phyloP scores from a whole-genome alignment of 73 alveolate genomes.

The Paramecium bursaria region DNA sequence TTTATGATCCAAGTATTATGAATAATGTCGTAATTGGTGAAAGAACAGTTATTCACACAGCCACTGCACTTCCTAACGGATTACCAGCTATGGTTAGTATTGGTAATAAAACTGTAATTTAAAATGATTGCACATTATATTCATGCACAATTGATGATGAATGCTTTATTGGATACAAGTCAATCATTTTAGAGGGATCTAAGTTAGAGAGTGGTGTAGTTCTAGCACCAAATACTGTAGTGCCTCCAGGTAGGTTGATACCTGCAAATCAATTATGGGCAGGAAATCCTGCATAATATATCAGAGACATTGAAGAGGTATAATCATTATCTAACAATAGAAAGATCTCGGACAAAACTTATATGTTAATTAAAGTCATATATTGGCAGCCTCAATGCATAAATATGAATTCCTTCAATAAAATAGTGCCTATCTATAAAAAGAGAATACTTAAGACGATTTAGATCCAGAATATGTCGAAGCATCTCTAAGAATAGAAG shows the following conservation, averaged over 20 bases:
- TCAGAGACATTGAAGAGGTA: constrained; percentile 72
- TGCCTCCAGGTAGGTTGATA: constrained; percentile 91
- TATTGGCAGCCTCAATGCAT: constrained; percentile 38
- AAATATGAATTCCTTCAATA: constrained; percentile 67
- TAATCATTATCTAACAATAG: neutral
- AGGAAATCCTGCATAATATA: constrained; percentile 85
- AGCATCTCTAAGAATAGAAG: neutral
- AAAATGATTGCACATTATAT: constrained; percentile 78
- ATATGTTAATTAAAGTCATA: constrained; percentile 26
- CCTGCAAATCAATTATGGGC: constrained; percentile 91
- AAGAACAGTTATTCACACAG: constrained; percentile 82
- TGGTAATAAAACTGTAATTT: constrained; percentile 78
- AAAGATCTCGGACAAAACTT: constrained; percentile 33
- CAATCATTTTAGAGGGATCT: constrained; percentile 87
- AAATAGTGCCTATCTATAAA: constrained; percentile 67
- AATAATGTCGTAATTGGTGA: constrained; percentile 83
- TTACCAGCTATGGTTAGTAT: constrained; percentile 74
- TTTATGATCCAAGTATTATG: constrained; percentile 41
- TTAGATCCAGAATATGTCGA: constrained; percentile 56
- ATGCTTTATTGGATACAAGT: constrained; percentile 77
- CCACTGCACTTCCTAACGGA: constrained; percentile 86
- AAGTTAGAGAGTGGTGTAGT: constrained; percentile 87
- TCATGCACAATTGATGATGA: constrained; percentile 85
- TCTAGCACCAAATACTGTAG: constrained; percentile 85
- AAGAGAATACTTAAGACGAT: constrained; percentile 64